Base-by-base conservation (phyloP, 805 yeast species). In the Wickerhamomyces alni region DNA sequence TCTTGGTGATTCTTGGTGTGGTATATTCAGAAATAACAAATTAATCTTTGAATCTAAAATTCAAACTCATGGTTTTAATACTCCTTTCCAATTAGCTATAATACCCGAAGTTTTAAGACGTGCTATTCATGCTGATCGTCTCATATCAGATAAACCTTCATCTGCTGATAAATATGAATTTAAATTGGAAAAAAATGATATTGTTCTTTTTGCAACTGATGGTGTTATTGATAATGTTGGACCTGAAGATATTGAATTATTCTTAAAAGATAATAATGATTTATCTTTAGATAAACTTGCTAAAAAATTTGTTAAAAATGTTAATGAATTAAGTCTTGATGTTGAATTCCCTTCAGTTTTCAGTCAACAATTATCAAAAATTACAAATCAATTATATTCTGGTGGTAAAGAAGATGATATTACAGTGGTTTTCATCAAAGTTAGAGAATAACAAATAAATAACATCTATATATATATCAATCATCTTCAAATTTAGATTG, bases 401-500 rank as follows among this genome's bases (percentile, higher is more conserved):
- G 98, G 99, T 26, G 99, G 99, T 12, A 91, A 91, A 64, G 94
- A 88, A 34, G 99, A 91, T 63, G 99, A 91, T 61, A 83, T 93
- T 29, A 87, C 98, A 1, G 76, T 83, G 15, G 82, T 89, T 2
- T 70, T 86, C 53, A 79, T 87, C 33, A 73, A 76, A 53, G 51
- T 43, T 31, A 24, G 38, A 13, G 15, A 26, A 26, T 26, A 35
- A 52, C 30, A 35, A n/a, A 38, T 28, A 16, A 35, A 35, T 15
- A 26, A 30, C 24, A 33, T 15, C n/a, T n/a, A n/a, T n/a, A n/a
- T n/a, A n/a, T n/a, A 19, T 32, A 15, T 24, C 28, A 30, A 12
- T 33, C 38, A 48, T 54, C 61, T 35, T 63, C 67, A 44, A 52
- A 66, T 6, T 58, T 53, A 17, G 61, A 45, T 38, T 59, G 61